These are phyloP conservation scores for Cytidiella melzeri DNA, from an alignment of 768 basidiomycete species.

Conservation along the genomic window DNA sequence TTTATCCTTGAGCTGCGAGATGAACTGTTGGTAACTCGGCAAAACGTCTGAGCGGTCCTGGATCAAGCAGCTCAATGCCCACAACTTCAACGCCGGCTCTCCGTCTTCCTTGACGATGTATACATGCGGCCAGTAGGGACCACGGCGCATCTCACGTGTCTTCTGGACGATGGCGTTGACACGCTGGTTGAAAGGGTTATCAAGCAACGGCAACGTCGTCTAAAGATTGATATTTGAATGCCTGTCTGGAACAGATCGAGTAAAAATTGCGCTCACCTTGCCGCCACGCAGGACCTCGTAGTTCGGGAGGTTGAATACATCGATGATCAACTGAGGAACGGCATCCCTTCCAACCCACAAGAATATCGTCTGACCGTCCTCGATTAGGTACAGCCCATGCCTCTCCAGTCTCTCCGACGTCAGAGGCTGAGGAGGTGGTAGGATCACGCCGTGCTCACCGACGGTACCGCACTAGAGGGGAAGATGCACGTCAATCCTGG, in stretches of 20 bases:
- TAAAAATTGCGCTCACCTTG: conserved; percentile 82
- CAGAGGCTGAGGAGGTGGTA: conserved; percentile 84
- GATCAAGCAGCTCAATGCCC: conserved; percentile 91
- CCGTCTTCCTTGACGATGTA: conserved; percentile 98
- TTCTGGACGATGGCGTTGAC: conserved; percentile 93
- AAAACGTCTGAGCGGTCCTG: conserved; percentile 94
- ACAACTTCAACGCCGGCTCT: conserved; percentile 87
- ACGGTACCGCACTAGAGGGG: conserved; percentile 74
- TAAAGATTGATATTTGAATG: no score
- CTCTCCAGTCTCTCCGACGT: conserved; percentile 94
- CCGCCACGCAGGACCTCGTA: conserved; percentile 91
- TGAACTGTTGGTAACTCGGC: conserved; percentile 95
- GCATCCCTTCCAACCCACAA: conserved; percentile 98
- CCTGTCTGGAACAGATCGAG: no score
- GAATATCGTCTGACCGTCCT: conserved; percentile 97
- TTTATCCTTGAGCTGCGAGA: conserved; percentile 88
- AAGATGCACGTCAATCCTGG: conserved; percentile 6
- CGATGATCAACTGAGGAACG: conserved; percentile 89
- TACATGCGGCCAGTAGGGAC: conserved; percentile 88
- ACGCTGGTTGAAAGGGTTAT: conserved; percentile 94
- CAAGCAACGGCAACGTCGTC: conserved; percentile 85
- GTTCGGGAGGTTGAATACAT: conserved; percentile 86
- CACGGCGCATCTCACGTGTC: conserved; percentile 88
- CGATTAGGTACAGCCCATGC: conserved; percentile 93
- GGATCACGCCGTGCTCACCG: conserved; percentile 80